phyloP scores from a whole-genome alignment of 352 stramenopile species.

The Globisporangium ultimum region DNA sequence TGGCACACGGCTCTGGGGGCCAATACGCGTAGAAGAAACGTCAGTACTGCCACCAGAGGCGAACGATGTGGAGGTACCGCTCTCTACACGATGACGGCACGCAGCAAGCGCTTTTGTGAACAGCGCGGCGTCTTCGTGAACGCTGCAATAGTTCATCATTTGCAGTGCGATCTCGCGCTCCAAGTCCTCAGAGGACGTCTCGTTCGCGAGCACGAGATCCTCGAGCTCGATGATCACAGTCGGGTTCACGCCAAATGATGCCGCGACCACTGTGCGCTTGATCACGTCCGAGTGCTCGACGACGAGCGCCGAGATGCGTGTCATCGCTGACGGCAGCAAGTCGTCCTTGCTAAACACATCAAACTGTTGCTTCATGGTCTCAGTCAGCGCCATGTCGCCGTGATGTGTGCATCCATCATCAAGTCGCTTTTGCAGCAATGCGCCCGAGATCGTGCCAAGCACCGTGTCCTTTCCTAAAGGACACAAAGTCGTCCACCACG shows the following conservation, averaged over 20 bases:
- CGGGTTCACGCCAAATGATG: conserved; percentile 38
- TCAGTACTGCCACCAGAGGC: neutral
- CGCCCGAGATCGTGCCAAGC: conserved; percentile 34
- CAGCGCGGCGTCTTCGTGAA: conserved; percentile 31
- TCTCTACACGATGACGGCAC: conserved; percentile 36
- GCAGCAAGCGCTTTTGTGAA: conserved; percentile 44
- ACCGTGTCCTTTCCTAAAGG: conserved; percentile 35
- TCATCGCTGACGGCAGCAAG: conserved; percentile 28
- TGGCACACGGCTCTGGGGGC: conserved; percentile 18
- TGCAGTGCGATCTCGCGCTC: conserved; percentile 45
- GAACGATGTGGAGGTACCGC: neutral
- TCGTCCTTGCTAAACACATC: conserved; percentile 37
- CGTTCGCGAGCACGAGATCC: conserved; percentile 35
- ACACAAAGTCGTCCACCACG: neutral
- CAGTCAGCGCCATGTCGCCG: conserved; percentile 26
- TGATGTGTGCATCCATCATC: conserved; percentile 17
- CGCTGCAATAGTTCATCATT: conserved; percentile 30
- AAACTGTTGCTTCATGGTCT: conserved; percentile 39
- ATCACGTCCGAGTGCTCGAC: conserved; percentile 45
- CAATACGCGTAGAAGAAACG: neutral
- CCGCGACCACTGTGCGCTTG: conserved; percentile 36
- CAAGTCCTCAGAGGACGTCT: conserved; percentile 35
- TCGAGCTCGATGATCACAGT: conserved; percentile 45
- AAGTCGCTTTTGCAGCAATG: conserved; percentile 24
- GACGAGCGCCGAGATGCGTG: conserved; percentile 36